phyloP scores from a whole-genome alignment of 306 rosid genomes.

The Urtica urens region DNA sequence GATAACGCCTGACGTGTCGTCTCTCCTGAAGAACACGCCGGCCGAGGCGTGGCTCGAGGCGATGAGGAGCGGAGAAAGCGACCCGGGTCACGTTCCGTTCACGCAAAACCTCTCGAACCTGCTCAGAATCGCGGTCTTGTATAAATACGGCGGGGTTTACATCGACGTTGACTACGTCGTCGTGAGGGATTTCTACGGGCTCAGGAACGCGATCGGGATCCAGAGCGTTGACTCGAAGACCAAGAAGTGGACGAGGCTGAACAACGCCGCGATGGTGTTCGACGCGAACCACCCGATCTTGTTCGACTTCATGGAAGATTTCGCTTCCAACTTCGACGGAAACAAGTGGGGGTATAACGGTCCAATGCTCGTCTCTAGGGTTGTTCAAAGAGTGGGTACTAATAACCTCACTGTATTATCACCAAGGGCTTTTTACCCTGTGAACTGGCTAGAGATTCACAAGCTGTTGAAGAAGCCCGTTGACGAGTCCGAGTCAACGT shows the following conservation, averaged over 20 bases:
- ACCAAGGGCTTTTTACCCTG: constrained; percentile 53
- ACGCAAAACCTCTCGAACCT: constrained; percentile 68
- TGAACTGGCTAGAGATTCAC: constrained; percentile 39
- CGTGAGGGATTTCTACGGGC: constrained; percentile 28
- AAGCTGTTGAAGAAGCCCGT: constrained; percentile 36
- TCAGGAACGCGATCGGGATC: constrained; percentile 66
- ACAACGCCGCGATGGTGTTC: constrained; percentile 65
- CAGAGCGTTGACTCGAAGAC: constrained; percentile 37
- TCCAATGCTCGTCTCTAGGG: constrained; percentile 74
- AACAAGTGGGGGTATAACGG: constrained; percentile 82
- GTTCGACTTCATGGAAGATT: constrained; percentile 48
- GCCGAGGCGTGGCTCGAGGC: constrained; percentile 3
- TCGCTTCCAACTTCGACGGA: constrained; percentile 61
- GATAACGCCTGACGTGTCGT: constrained; percentile 5
- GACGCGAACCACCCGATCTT: constrained; percentile 72
- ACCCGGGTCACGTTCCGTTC: constrained; percentile 68
- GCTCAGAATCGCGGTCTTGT: constrained; percentile 49
- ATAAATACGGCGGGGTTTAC: constrained; percentile 69
- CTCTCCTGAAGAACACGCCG: background rate
- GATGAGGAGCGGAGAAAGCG: background rate
- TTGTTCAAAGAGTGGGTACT: constrained; percentile 28
- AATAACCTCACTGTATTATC: constrained; percentile 34
- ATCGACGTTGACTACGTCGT: constrained; percentile 59
- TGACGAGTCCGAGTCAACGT: constrained; percentile 21
- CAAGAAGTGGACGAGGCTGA: constrained; percentile 59